Evolutionary conservation across 768 basidiomycete species (phyloP), one percentile per base, ranked within the genome.

Genomic region (Rhodotorula toruloides): DNA sequence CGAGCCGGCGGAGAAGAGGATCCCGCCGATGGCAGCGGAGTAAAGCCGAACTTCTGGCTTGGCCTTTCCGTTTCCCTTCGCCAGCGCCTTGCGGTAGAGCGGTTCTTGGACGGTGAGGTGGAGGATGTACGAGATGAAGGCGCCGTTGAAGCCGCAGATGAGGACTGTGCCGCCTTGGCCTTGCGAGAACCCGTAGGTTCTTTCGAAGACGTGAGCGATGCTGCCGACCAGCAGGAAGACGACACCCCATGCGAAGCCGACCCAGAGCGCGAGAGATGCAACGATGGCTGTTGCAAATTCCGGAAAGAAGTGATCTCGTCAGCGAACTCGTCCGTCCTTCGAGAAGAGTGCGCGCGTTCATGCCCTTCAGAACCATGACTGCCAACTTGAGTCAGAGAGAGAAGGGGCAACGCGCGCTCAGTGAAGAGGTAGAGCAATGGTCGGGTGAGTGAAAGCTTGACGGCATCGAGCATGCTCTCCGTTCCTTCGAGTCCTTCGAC

Each of bases 111-210:
- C 46, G 6, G 32, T 49, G 37, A 61, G 40, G 58, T 64, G 67
- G 42, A 54, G 46, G 29, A 55, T 22, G 61, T 47, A 67, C 2
- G 58, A 65, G 54, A 72, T 42, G 21, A 39, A 31, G 10, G 68
- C 72, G n/a, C 72, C 72, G 56, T 68, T 60, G 61, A 70, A 73
- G 22, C 70, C 70, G n/a, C 60, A 61, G 54, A 74, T 73, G 27
- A 74, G 54, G 16, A 70, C 66, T 0, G 74, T 73, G 27, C 66
- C 63, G 1, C 40, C 58, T 19, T 68, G 58, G 9, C 64, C 67
- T 6, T 50, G 40, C 4, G 48, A 58, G 54, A 72, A 70, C 14
- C 58, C 65, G 61, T 60, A 72, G 19, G 63, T 67, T 11, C 47
- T 34, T 31, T 60, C 25, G 36, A 74, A 73, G 56, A 73, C 65